Base-by-base conservation (phyloP, 1,284 basidiomycete genomes). In the Thecaphora thlaspeos region DNA sequence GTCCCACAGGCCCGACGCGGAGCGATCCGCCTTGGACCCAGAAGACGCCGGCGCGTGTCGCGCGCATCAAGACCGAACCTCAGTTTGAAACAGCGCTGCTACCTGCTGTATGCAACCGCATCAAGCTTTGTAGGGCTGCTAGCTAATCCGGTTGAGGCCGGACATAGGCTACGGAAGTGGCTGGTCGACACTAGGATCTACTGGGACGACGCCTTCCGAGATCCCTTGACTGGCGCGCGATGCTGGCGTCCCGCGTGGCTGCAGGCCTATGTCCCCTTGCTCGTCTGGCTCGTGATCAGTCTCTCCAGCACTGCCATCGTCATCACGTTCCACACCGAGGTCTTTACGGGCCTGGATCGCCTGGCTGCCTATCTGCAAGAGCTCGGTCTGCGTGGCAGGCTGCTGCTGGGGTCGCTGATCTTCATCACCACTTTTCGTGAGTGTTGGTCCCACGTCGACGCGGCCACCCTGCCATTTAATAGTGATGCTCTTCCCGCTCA, bases 341-440 rank as follows among this genome's bases (percentile, higher is more conserved):
- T 79, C 17, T 79, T 79, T 37, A 39, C 59, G 23, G 61, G 43
- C 9, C 66, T 77, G 30, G 71, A 77, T 48, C 47, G 57, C 37
- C 48, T 77, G 39, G 62, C 75, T 10, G 30, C 47, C 15, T 52
- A 59, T 32, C 50, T 77, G 51, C 73, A 75, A 44, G 46, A 54
- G 32, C 51, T 68, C 18, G 75, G 75, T 4, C 30, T 63, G 14
- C 46, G 48, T 37, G 74, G 74, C 26, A 65, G 69, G 40, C 34
- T 69, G 8, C 50, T 70, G 38, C 59, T 76, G 24, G 73, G 75
- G 43, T 55, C 57, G 37, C 63, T 76, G 47, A 74, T 77, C 55
- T 76, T 76, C 43, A 46, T 75, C 44, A 76, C 57, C 72, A 80
- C 58, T 67, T 81, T 68, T 75, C 78, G 40, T 62, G 75, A 41